Base-by-base conservation (phyloP, 2,329 filamentous ascomycete species). In the Dryadomyces sulphureus region DNA sequence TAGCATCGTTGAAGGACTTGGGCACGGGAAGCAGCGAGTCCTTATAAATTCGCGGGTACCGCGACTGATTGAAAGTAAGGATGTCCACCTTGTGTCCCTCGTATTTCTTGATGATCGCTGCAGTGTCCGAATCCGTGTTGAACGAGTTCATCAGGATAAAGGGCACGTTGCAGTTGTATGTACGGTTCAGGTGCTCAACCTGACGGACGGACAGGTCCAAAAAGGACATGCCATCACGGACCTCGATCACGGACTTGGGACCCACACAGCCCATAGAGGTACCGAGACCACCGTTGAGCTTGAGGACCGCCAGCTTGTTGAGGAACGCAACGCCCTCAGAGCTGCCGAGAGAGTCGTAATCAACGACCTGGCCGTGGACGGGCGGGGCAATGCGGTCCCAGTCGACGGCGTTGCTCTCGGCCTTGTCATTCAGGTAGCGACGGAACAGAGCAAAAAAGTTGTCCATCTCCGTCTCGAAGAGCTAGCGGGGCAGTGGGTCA, bases 71-170 rank as follows among this genome's bases (percentile, higher is more conserved):
- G 81, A 98, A 98, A 64, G 92, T 96, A 64, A 96, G 75, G 65
- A 98, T 96, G 63, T 98, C 92, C 61, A 98, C 93, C 65, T 95
- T 95, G 79, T 98, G 92, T 54, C 92, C 92, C 73, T 98, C 90
- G 70, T 96, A 98, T 75, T 98, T 98, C 81, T 98, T 98, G 75
- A 98, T 98, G 69, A 98, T 98, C 68, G 87, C 88, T 52, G 89
- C 88, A 44, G 92, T 98, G 63, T 98, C 92, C 59, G 90, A 79
- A 65, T 98, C 89, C 63, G 92, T 98, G 79, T 98, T 98, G 84
- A 98, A 98, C 47, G 92, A 96, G 81, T 98, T 98, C 92, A 98
- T 98, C 58, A 98, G 81, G 56, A 98, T 81, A 67, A 98, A 95
- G 42, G 92, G 92, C 30, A 98, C 92, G 63, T 95, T 96, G 65